Conservation (phyloP, 306 rosid genomes). For the peach (Prunus persica) region DNA sequence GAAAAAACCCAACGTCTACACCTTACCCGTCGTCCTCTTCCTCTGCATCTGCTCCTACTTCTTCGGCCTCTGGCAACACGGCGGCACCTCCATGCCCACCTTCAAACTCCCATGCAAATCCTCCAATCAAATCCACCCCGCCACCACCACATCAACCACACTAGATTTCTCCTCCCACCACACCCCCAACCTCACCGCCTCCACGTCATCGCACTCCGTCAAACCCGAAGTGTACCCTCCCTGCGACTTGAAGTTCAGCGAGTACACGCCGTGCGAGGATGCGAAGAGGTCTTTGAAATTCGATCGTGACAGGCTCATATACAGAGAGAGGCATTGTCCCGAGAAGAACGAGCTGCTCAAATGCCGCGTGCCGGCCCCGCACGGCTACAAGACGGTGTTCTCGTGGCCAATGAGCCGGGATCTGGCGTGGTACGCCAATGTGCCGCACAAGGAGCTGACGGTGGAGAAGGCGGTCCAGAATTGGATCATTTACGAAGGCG, state of each 20-base stretch:
- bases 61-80: constrained; percentile 47
- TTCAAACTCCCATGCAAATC: constrained; percentile 13
- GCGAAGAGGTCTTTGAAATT: constrained; percentile 41
- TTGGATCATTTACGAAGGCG: constrained; percentile 71
- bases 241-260: constrained; percentile 42
- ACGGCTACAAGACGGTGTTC: constrained; percentile 60
- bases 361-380: constrained; percentile 77
- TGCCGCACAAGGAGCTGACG: constrained; percentile 78
- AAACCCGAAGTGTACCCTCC: constrained; percentile 23
- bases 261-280: constrained; percentile 90
- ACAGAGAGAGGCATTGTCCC: constrained; percentile 84
- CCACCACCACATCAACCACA: not conserved
- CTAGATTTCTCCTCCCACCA: constrained; percentile 56
- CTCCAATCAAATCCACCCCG: not conserved
- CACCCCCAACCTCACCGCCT: constrained; percentile 5
- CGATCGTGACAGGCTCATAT: constrained; percentile 46
- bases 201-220: not conserved
- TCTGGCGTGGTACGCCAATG: constrained; percentile 73
- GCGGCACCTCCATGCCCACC: constrained; percentile 3
- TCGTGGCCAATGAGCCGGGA: constrained; percentile 76
- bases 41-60: constrained; percentile 59
- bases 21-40: constrained; percentile 38
- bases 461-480: constrained; percentile 94
- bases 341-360: constrained; percentile 30
- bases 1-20: constrained; percentile 42